Evolutionary conservation across 371 early-diverging fungal genomes (phyloP).

Genomic region (Batrachochytrium dendrobatidis): DNA sequence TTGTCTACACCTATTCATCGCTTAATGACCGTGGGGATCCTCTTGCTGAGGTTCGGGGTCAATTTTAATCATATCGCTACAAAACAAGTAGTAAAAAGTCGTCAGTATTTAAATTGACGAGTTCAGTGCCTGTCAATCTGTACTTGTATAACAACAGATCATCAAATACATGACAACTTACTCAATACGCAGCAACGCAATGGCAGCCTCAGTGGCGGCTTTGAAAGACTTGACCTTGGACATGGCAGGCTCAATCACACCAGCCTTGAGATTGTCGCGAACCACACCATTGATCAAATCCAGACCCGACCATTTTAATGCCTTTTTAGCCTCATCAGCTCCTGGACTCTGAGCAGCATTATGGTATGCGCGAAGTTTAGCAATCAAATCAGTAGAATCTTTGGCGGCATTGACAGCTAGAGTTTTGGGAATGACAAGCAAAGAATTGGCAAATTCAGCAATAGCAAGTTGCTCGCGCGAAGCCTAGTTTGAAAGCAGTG

Average conservation of each 20-base stretch:
- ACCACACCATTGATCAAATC: slow-evolving; percentile 92
- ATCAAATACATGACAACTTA: slow-evolving; percentile 13
- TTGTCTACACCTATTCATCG: no score
- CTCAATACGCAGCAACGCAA: slow-evolving; percentile 98
- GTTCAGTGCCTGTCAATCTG: no score
- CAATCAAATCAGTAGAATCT: slow-evolving; percentile 94
- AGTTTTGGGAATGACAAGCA: slow-evolving; percentile 97
- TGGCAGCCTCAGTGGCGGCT: slow-evolving; percentile 99
- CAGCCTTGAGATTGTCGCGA: slow-evolving; percentile 92
- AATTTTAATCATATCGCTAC: slow-evolving; percentile 85
- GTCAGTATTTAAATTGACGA: neutral
- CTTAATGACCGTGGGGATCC: slow-evolving; percentile 46
- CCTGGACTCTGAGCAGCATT: slow-evolving; percentile 63
- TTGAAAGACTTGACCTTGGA: slow-evolving; percentile 98
- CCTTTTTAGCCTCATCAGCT: slow-evolving; percentile 57
- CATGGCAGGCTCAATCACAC: slow-evolving; percentile 99
- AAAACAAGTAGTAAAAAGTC: neutral
- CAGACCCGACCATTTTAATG: slow-evolving; percentile 83
- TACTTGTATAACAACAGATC: slow-evolving; percentile 15
- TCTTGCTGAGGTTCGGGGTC: slow-evolving; percentile 32
- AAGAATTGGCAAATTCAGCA: slow-evolving; percentile 95
- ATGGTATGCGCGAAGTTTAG: slow-evolving; percentile 93
- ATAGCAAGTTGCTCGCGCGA: slow-evolving; percentile 96
- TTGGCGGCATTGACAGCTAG: slow-evolving; percentile 99
- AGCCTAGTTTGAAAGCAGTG: slow-evolving; percentile 37